A percentile compares a stretch with the other conserved stretches of the same genome.
phyloP scores from a whole-genome alignment of 1,139 yeast genomes.

The Yamadazyma pseudoaaseri region DNA sequence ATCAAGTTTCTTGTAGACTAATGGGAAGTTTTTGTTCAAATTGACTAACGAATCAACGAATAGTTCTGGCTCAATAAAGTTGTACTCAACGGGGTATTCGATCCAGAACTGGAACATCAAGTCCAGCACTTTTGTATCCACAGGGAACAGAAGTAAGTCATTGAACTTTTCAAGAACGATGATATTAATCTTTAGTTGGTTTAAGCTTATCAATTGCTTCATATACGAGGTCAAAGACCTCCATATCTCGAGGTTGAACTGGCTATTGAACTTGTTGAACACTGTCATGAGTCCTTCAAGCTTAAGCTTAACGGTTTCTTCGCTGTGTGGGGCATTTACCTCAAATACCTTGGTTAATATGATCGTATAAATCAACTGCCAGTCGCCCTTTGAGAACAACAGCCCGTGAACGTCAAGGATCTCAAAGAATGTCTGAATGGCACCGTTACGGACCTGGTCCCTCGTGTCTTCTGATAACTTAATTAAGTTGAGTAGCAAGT shows the following conservation, averaged over 20 bases:
- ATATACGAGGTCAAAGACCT: constrained; percentile 49
- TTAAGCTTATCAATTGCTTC: constrained; percentile 31
- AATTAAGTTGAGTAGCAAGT: constrained; percentile 60
- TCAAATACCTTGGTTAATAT: constrained; percentile 41
- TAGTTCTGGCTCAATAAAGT: constrained; percentile 43
- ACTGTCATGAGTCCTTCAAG: constrained; percentile 59
- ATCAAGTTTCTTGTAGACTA: constrained; percentile 32
- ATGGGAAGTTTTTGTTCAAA: constrained; percentile 49
- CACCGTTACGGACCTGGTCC: constrained; percentile 83
- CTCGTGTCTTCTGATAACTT: constrained; percentile 62
- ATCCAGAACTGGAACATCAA: constrained; percentile 66
- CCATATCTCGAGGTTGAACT: constrained; percentile 42
- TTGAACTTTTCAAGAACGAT: constrained; percentile 53
- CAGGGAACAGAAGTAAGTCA: constrained; percentile 33
- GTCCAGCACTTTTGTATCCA: constrained; percentile 27
- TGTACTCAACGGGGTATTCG: constrained; percentile 56
- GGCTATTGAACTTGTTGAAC: constrained; percentile 35
- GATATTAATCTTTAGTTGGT: constrained; percentile 48
- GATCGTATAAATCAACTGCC: constrained; percentile 54
- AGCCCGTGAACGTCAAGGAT: constrained; percentile 78
- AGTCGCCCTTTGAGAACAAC: constrained; percentile 43
- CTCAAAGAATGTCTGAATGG: constrained; percentile 83
- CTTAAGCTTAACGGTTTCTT: constrained; percentile 56
- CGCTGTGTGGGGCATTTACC: constrained; percentile 46
- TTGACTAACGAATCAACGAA: constrained; percentile 60